Evolutionary conservation across 768 basidiomycete species (phyloP).

Genomic region (Tricholoma matsutake): DNA sequence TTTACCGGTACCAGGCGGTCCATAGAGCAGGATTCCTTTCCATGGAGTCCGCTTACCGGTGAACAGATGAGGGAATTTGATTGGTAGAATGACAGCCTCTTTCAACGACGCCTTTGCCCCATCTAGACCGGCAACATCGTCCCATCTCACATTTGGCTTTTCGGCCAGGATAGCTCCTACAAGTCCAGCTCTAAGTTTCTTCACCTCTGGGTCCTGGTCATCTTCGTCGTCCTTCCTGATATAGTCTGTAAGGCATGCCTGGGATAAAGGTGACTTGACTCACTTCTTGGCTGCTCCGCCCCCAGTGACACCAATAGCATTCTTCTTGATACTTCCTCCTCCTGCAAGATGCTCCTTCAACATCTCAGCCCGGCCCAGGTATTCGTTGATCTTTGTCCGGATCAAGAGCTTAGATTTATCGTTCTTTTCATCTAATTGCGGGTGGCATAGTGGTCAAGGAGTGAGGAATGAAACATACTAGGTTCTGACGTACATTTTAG

Average conservation of each 20-base stretch:
- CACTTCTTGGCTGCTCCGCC: conserved; percentile 48
- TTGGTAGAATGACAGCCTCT: conserved; percentile 98
- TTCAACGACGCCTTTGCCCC: conserved; percentile 94
- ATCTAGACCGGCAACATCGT: conserved; percentile 96
- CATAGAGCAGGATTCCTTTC: conserved; percentile 94
- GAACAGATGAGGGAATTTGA: conserved; percentile 98
- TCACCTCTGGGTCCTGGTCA: conserved; percentile 86
- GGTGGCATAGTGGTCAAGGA: neutral
- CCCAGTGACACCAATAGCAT: conserved; percentile 48
- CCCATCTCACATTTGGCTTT: conserved; percentile 96
- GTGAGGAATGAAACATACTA: neutral
- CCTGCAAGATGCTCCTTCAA: conserved; percentile 82
- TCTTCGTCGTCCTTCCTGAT: conserved; percentile 55
- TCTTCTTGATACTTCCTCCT: conserved; percentile 54
- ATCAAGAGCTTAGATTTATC: conserved; percentile 87
- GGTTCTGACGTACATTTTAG: conserved; percentile 67
- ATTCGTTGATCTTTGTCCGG: conserved; percentile 84
- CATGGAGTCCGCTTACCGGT: conserved; percentile 98
- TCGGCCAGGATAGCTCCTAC: conserved; percentile 87
- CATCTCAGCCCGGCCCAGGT: conserved; percentile 87
- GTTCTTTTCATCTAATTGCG: conserved; percentile 80
- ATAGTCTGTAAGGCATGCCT: neutral
- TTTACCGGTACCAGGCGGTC: conserved; percentile 97
- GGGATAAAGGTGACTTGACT: conserved; percentile 13
- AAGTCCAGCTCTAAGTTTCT: conserved; percentile 93